Evolutionary conservation across 257 asterid genomes (phyloP).

Genomic region (Solanum dulcamara): DNA sequence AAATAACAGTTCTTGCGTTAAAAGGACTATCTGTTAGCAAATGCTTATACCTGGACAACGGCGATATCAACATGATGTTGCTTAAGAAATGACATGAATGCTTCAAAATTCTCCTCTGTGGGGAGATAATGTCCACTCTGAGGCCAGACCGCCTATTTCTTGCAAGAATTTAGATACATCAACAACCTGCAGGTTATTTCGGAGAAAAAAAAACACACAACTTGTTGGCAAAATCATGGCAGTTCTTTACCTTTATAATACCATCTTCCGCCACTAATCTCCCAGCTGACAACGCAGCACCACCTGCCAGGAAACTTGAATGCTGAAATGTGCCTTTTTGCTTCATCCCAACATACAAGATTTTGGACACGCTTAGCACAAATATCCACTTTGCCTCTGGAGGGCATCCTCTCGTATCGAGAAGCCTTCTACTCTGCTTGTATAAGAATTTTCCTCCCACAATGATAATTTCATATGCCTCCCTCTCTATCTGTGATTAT

Average conservation of each 20-base stretch:
- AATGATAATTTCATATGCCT: conserved; percentile 48
- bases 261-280: conserved; percentile 69
- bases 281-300: conserved; percentile 84
- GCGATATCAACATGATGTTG: conserved; percentile 43
- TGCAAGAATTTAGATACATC: not conserved
- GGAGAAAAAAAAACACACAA: not conserved
- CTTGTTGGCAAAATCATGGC: not conserved
- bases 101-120: conserved; percentile 80
- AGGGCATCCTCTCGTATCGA: conserved; percentile 52
- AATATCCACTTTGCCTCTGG: conserved; percentile 79
- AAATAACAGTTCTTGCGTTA: not conserved
- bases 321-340: conserved; percentile 77
- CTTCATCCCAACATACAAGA: conserved; percentile 63
- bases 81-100: conserved; percentile 53
- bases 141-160: conserved; percentile 78
- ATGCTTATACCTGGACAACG: conserved; percentile 48
- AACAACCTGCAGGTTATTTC: not conserved
- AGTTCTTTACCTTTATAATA: conserved; percentile 43
- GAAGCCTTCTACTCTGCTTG: conserved; percentile 43
- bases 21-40: not conserved
- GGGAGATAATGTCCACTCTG: conserved; percentile 98
- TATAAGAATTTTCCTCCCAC: conserved; percentile 40
- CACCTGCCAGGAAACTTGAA: conserved; percentile 94
- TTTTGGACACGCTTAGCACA: conserved; percentile 58
- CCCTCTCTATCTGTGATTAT: conserved; percentile 51